Evolutionary conservation across 116 monocot species (phyloP), one percentile per base, ranked within the genome.

Genomic region (Zostera marina): DNA sequence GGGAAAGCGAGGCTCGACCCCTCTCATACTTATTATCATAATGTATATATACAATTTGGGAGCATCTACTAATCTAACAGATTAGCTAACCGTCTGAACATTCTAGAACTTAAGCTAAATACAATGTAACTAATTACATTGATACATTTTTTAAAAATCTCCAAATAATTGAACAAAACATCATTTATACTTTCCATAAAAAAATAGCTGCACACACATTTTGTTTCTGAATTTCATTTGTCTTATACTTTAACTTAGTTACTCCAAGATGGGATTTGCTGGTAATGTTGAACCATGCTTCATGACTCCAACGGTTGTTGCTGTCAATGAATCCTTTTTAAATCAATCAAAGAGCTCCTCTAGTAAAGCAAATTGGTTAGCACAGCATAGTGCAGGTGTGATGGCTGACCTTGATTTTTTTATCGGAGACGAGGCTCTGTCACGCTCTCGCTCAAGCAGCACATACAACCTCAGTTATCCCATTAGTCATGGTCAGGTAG

Each of bases 381-480:
- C 89, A 45, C 96, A 96, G 65, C 85, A 96, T 54, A 96, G 54
- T 71, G 96, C 96, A 40, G 89, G 89, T 68, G 96, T 96, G 9
- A 89, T 96, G 96, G 96, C 96, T 58, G 96, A 89, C 76, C 89
- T 96, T 68, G 96, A 96, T 70, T 96, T 89, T 68, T 82, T 79
- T 49, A 80, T 96, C 61, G 96, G 96, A 40, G 89, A 96, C 7
- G 96, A 96, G 9, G 96, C 89, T 45, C 61, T 96, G 25, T 69
- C 89, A 59, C 66, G 79, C 21, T 85, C 96, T 66, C 89, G 89
- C 38, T 70, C 85, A 47, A 89, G 89, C 68, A 82, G 74, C 47
- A 73, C 70, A 49, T 96, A 89, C 69, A 89, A 74, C 74, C 80
- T 96, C n/a, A 89, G 80, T 26, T 89, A 96, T 53, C 96, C 96